These are phyloP conservation scores for Lobosporangium transversale DNA, from an alignment of 192 early-diverging fungal species.

Conservation along the genomic window DNA sequence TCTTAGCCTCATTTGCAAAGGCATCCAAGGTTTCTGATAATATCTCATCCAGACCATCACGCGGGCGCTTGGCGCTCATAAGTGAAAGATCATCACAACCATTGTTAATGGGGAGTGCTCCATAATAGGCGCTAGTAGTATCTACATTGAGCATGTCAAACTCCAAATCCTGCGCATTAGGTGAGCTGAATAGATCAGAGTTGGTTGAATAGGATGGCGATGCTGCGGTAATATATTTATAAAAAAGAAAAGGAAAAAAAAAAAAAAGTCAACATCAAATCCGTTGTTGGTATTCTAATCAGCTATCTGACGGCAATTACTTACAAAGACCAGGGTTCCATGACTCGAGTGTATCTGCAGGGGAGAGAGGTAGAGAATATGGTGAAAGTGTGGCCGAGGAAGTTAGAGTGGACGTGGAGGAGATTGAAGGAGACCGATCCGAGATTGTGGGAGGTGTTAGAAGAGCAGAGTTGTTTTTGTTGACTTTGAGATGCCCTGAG, in stretches of 20 bases:
- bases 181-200: slow-evolving; percentile 41
- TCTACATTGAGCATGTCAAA: slow-evolving; percentile 40
- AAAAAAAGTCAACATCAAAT: neutral
- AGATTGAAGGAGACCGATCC: slow-evolving; percentile 41
- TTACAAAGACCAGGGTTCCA: slow-evolving; percentile 53
- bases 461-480: slow-evolving; percentile 5
- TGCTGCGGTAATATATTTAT: slow-evolving; percentile 2
- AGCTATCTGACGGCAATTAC: too few relatives aligned
- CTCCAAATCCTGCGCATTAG: slow-evolving; percentile 22
- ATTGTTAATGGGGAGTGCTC: slow-evolving; percentile 1
- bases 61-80: slow-evolving; percentile 22
- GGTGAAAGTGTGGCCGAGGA: slow-evolving; percentile 35
- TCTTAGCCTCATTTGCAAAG: slow-evolving; percentile 51
- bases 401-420: slow-evolving; percentile 10
- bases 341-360: slow-evolving; percentile 39
- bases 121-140: slow-evolving; percentile 22
- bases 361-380: slow-evolving; percentile 33
- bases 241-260: neutral
- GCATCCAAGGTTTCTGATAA: slow-evolving; percentile 45
- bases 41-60: slow-evolving; percentile 31
- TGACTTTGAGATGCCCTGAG: slow-evolving; percentile 25
- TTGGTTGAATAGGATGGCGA: slow-evolving; percentile 43
- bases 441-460: slow-evolving; percentile 27
- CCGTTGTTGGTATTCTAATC: too few relatives aligned
- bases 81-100: slow-evolving; percentile 19